Conservation (phyloP, 2,329 filamentous ascomycete genomes). For the Dothidotthia symphoricarpi region DNA sequence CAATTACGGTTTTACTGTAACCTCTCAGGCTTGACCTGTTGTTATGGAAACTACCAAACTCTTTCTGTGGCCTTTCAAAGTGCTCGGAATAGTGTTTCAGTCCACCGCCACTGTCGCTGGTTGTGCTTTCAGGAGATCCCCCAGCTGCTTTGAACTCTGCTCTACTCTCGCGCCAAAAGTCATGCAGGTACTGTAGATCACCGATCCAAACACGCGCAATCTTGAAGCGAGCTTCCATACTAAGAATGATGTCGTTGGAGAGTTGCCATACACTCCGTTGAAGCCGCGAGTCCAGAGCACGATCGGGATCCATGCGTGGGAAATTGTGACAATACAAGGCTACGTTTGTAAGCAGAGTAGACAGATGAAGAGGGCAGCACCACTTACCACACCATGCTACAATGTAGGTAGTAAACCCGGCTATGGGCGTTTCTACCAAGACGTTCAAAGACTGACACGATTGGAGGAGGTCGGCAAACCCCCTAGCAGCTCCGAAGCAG, state of each 20-base stretch:
- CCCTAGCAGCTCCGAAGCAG: slow-evolving; percentile 61
- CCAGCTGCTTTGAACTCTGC: slow-evolving; percentile 14
- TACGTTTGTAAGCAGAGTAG: slow-evolving; percentile 9
- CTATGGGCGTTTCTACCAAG: slow-evolving; percentile 65
- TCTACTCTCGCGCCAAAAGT: slow-evolving; percentile 11
- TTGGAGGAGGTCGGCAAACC: slow-evolving; percentile 64
- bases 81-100: slow-evolving; percentile 16
- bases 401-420: slow-evolving; percentile 66
- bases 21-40: slow-evolving; percentile 1
- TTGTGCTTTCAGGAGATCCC: slow-evolving; percentile 18
- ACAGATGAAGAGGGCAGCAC: neutral
- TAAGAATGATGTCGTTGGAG: slow-evolving; percentile 15
- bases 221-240: slow-evolving; percentile 16
- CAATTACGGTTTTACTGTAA: too few species aligned
- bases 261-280: slow-evolving; percentile 19
- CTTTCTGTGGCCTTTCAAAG: slow-evolving; percentile 22
- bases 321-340: slow-evolving; percentile 66
- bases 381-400: slow-evolving; percentile 59
- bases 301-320: slow-evolving; percentile 63
- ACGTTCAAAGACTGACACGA: slow-evolving; percentile 60
- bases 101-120: slow-evolving; percentile 21
- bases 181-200: slow-evolving; percentile 9
- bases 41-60: slow-evolving; percentile 17
- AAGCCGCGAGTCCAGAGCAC: slow-evolving; percentile 47
- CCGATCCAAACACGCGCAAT: slow-evolving; percentile 14